These are phyloP conservation scores for Thelephora aurantiotincta DNA, from an alignment of 768 basidiomycete species.

Conservation along the genomic window DNA sequence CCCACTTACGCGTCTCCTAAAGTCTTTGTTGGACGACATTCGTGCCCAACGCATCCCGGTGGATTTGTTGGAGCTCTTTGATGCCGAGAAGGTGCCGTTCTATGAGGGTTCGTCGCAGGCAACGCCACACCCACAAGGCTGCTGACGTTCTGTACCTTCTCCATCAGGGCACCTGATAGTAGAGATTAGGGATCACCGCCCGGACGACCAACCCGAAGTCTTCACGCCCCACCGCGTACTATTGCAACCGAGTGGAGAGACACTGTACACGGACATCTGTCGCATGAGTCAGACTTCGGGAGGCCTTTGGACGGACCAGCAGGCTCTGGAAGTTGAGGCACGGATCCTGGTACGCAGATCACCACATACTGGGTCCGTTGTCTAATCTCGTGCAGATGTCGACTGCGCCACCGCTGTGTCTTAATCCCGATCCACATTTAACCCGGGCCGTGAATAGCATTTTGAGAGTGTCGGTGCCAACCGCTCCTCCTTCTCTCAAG, in stretches of 20 bases:
- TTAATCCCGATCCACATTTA: conserved; percentile 68
- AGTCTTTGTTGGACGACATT: conserved; percentile 77
- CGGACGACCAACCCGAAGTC: conserved; percentile 23
- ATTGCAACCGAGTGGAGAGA: conserved; percentile 65
- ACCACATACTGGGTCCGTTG: conserved; percentile 2
- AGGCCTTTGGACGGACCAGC: conserved; percentile 51
- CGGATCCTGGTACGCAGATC: conserved; percentile 44
- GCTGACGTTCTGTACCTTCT: background rate
- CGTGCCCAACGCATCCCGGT: conserved; percentile 73
- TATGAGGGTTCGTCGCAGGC: conserved; percentile 51
- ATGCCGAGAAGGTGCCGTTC: conserved; percentile 58
- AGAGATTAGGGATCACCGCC: conserved; percentile 66
- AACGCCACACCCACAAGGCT: background rate
- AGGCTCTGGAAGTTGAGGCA: conserved; percentile 63
- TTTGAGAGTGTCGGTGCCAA: conserved; percentile 55
- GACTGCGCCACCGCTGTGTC: conserved; percentile 61
- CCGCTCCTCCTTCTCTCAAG: conserved; percentile 61
- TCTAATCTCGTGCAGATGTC: conserved; percentile 35
- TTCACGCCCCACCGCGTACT: conserved; percentile 34
- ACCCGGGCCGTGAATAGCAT: conserved; percentile 65
- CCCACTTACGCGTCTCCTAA: conserved; percentile 5
- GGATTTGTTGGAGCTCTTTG: conserved; percentile 74
- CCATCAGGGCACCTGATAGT: conserved; percentile 69
- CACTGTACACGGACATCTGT: conserved; percentile 70
- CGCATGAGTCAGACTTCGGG: conserved; percentile 44